Conservation (phyloP, 352 stramenopile genomes). For the Globisporangium sylvaticum region DNA sequence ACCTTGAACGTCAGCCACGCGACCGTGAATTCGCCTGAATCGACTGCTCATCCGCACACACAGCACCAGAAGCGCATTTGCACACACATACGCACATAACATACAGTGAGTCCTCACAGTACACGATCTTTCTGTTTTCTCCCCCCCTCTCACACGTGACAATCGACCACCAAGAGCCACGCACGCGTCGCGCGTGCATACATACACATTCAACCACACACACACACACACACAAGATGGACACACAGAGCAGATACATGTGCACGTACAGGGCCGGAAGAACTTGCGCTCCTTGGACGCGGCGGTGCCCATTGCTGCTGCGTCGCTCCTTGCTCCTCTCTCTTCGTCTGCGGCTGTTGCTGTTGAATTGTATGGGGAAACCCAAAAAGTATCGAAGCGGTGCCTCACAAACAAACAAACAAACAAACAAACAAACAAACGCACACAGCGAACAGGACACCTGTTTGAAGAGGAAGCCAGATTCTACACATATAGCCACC, state of each 20-base stretch:
- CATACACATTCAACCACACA: no score
- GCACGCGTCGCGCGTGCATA: no score
- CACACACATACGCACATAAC: neutral
- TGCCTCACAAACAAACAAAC: neutral
- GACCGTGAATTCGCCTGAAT: slow-evolving; percentile 74
- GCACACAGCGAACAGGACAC: slow-evolving; percentile 5
- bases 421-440: neutral
- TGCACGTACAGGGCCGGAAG: slow-evolving; percentile 47
- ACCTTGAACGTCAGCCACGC: slow-evolving; percentile 88
- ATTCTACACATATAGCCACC: neutral
- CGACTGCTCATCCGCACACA: slow-evolving; percentile 34
- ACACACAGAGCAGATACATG: neutral
- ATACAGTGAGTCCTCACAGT: neutral
- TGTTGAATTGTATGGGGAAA: slow-evolving; percentile 4
- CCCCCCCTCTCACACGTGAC: neutral
- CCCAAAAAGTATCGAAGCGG: slow-evolving; percentile 9
- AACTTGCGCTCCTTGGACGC: slow-evolving; percentile 46
- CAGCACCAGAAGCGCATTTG: neutral
- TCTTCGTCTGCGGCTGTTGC: neutral
- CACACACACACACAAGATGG: neutral
- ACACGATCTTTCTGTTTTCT: neutral
- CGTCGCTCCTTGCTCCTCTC: neutral
- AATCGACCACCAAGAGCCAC: neutral
- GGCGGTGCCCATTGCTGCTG: slow-evolving; percentile 32
- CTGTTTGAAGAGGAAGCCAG: neutral